A percentile compares a stretch with the other conserved stretches of the same genome.
phyloP scores from a whole-genome alignment of 306 rosid species.

The Acacia melanoxylon region DNA sequence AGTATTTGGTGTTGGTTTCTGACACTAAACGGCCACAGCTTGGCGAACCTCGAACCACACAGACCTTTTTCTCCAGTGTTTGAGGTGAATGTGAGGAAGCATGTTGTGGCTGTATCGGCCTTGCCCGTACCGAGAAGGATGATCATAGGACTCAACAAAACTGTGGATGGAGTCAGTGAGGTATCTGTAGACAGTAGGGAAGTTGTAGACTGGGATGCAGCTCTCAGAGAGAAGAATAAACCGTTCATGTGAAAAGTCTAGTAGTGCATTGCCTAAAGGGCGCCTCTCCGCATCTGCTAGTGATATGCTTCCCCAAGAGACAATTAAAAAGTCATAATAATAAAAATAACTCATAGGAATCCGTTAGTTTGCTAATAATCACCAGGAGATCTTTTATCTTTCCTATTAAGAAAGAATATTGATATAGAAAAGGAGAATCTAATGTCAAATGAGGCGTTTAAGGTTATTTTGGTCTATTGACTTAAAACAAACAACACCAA shows the following conservation, averaged over 20 bases:
- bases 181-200: slow-evolving; percentile 73
- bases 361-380: neutral
- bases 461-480: neutral
- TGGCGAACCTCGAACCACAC: slow-evolving; percentile 87
- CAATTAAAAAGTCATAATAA: slow-evolving; percentile 13
- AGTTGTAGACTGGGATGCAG: slow-evolving; percentile 88
- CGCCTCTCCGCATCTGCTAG: slow-evolving; percentile 92
- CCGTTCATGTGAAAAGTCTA: slow-evolving; percentile 85
- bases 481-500: neutral
- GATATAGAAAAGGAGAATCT: neutral
- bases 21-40: slow-evolving; percentile 55
- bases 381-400: neutral
- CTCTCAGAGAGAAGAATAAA: slow-evolving; percentile 94
- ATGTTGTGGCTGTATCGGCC: slow-evolving; percentile 72
- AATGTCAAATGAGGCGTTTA: neutral
- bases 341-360: neutral
- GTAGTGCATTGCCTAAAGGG: slow-evolving; percentile 84
- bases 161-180: slow-evolving; percentile 63
- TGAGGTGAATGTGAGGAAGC: slow-evolving; percentile 79
- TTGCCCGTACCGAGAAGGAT: slow-evolving; percentile 85
- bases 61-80: slow-evolving; percentile 91
- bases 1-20: slow-evolving; percentile 57
- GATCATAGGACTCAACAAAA: slow-evolving; percentile 83
- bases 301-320: slow-evolving; percentile 79
- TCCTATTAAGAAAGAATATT: neutral